Evolutionary conservation across 352 stramenopile genomes (phyloP).

Genomic region (Plasmopara viticola): DNA sequence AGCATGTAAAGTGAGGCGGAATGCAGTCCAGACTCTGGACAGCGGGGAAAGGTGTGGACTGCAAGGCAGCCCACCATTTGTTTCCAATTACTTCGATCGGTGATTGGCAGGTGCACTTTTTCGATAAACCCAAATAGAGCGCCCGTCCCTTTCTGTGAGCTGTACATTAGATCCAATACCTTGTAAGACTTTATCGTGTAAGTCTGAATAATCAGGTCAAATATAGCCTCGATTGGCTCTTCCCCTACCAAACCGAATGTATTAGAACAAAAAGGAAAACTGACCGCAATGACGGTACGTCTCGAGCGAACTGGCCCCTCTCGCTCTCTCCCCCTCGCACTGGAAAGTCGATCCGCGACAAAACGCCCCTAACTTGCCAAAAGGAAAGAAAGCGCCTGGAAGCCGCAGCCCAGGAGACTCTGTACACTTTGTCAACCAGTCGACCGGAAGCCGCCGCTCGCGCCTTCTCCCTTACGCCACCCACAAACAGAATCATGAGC

Average conservation of each 20-base stretch:
- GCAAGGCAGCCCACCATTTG: conserved; percentile 5
- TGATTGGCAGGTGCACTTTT: conserved; percentile 17
- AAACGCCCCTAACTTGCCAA: conserved; percentile 21
- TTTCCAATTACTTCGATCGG: conserved; percentile 14
- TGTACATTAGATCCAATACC: not conserved
- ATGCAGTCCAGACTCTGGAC: not conserved
- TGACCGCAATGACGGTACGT: conserved; percentile 9
- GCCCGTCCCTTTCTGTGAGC: conserved; percentile 9
- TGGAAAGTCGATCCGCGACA: conserved; percentile 28
- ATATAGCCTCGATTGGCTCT: not conserved
- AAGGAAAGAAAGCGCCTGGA: conserved; percentile 21
- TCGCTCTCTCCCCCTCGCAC: conserved; percentile 21
- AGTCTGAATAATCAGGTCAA: not conserved
- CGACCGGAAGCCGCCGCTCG: not conserved
- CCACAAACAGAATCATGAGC: conserved; percentile 29
- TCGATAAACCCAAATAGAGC: conserved; percentile 5
- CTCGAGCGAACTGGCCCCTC: conserved; percentile 19
- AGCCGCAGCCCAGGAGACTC: conserved; percentile 8
- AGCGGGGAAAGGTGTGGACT: not conserved
- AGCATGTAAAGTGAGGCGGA: conserved; percentile 3
- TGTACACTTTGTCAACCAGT: conserved; percentile 5
- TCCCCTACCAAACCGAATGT: too few species aligned
- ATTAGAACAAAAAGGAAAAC: not conserved
- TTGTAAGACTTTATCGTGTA: not conserved
- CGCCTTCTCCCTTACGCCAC: not conserved